These are phyloP conservation scores for Blastomyces emzantsi DNA, from an alignment of 2,329 filamentous ascomycete genomes.

Conservation along the genomic window DNA sequence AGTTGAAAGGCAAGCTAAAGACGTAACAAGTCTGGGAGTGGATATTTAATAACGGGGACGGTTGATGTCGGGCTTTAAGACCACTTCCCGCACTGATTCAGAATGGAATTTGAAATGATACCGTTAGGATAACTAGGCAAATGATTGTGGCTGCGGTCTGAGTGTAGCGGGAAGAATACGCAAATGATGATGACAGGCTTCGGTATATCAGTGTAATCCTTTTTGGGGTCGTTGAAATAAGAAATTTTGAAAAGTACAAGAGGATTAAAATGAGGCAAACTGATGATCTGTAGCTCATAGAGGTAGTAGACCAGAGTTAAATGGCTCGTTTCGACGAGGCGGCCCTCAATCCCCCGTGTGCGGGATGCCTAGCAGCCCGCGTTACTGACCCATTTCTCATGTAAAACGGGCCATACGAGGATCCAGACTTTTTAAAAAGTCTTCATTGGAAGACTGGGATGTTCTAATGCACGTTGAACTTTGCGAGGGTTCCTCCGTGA, in stretches of 20 bases:
- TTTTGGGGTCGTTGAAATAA: neutral
- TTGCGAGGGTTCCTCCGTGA: neutral
- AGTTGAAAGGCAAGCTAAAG: neutral
- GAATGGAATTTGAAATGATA: neutral
- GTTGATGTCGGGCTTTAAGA: neutral
- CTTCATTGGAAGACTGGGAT: neutral
- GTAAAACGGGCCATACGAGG: neutral
- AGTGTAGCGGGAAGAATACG: neutral
- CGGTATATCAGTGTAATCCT: neutral
- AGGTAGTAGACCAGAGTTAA: neutral
- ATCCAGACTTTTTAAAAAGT: neutral
- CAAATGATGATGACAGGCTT: neutral
- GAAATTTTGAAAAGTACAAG: neutral
- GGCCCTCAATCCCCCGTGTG: neutral
- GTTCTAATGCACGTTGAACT: too few species aligned
- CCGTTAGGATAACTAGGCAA: neutral
- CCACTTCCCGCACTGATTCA: neutral
- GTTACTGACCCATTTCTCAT: neutral
- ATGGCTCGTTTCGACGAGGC: neutral
- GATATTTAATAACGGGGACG: neutral
- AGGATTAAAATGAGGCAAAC: neutral
- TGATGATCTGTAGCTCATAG: neutral
- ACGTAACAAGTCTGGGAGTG: neutral
- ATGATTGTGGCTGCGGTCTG: neutral
- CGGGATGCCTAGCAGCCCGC: neutral